These are phyloP conservation scores for Sporobolomyces phaffii DNA, from an alignment of 768 basidiomycete genomes.

Conservation along the genomic window DNA sequence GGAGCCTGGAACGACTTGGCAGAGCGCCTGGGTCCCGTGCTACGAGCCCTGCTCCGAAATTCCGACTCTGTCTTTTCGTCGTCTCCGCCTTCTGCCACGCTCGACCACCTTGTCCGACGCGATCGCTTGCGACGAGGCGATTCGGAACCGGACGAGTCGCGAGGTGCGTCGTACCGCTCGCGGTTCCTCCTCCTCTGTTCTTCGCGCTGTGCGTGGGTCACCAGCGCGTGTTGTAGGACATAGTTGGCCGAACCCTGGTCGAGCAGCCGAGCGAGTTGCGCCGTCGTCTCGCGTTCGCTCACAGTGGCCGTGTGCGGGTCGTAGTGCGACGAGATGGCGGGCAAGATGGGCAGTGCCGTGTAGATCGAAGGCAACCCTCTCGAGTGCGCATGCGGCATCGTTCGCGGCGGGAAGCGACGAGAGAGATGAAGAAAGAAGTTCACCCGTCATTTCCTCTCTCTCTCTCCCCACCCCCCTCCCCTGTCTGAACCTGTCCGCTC, in stretches of 20 bases:
- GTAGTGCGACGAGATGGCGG: background rate
- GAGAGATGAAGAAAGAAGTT: too few species aligned
- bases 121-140: background rate
- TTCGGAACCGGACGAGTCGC: background rate
- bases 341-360: background rate
- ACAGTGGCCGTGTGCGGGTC: background rate
- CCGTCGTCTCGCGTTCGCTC: background rate
- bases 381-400: background rate
- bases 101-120: background rate
- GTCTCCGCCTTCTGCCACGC: background rate
- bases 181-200: background rate
- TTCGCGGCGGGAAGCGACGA: background rate
- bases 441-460: too few species aligned
- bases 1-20: background rate
- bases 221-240: background rate
- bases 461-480: too few species aligned
- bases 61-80: background rate
- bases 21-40: too few species aligned
- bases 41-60: too few species aligned
- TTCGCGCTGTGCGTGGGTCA: background rate
- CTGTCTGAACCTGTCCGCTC: too few species aligned
- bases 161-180: background rate
- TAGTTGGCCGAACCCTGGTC: background rate
- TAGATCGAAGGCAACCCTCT: background rate
- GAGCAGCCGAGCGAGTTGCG: background rate